Evolutionary conservation across 176 grass and related monocot species (phyloP), one percentile per base, ranked within the genome.

Genomic region (Rhynchospora tenuis): DNA sequence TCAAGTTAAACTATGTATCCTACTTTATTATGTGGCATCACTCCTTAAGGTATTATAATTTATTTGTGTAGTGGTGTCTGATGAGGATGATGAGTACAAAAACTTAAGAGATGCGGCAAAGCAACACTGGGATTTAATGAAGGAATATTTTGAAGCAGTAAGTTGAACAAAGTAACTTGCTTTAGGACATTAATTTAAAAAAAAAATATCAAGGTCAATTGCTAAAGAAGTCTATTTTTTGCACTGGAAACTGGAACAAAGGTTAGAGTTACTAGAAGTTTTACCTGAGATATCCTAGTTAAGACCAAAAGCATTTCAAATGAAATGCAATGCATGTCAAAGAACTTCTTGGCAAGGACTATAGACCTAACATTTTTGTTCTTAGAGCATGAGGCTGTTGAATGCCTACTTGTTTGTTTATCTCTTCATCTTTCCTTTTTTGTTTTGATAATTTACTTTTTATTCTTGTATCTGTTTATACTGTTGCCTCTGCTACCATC

Each of bases 81-180:
- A 65, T 52, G 81, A 94, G 70, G 92, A 93, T 61, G 89, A 95
- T 74, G 92, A 93, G 31, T 98, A 98, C 73, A 88, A 86, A 72
- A 82, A 87, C 73, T 91, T 90, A 31, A 84, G 90, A 80, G 87
- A 68, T 78, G 90, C 85, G 91, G 85, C 89, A 45, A 98, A 95
- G 82, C 85, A 90, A 81, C 83, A 98, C 66, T 95, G 92, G 95
- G 88, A 84, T 88, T 85, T 86, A 80, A 98, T 95, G 95, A 98
- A 93, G 76, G 78, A 92, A 62, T 98, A 98, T 81, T 98, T 95
- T 85, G 88, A 77, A 88, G 92, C 91, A 83, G 95, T 98, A 90
- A 86, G 81, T 28, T 83, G 19, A 11, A 22, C 4, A 74, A 27
- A 52, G 46, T 45, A n/a, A 45, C 33, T 70, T 70, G 33, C 33